These are phyloP conservation scores for Lipomyces spencermartinsiae DNA, from an alignment of 805 yeast genomes.

Conservation along the genomic window DNA sequence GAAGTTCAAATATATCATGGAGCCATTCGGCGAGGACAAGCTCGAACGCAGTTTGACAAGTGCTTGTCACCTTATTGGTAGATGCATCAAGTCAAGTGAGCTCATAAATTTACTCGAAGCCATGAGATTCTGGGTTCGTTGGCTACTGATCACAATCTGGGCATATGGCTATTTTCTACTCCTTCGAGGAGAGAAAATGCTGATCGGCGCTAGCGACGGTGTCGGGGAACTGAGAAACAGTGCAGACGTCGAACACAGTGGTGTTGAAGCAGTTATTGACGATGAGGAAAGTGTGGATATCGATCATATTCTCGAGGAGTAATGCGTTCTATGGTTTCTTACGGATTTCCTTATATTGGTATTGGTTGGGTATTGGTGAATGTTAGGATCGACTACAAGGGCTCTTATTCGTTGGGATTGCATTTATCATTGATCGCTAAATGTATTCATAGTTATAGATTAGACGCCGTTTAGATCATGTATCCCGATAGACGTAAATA, in stretches of 20 bases:
- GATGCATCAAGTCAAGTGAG: constrained; percentile 2
- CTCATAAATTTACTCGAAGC: constrained; percentile 2
- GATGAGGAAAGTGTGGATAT: neutral
- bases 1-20: constrained; percentile 14
- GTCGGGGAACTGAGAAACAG: neutral
- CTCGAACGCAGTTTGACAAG: neutral
- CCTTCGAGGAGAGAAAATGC: neutral
- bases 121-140: constrained; percentile 5
- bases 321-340: neutral
- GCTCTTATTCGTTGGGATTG: neutral
- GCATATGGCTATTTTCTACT: constrained; percentile 1
- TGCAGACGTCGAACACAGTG: neutral
- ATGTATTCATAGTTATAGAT: neutral
- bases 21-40: constrained; percentile 14
- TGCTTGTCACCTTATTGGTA: neutral
- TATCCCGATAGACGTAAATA: neutral
- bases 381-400: neutral
- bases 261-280: neutral
- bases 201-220: neutral
- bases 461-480: neutral
- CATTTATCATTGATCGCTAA: neutral
- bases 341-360: neutral
- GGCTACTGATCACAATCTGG: constrained; percentile 6
- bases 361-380: neutral
- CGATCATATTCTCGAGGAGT: neutral